Base-by-base conservation (phyloP, 2,329 filamentous ascomycete species). In the Pestalotiopsis sp. region DNA sequence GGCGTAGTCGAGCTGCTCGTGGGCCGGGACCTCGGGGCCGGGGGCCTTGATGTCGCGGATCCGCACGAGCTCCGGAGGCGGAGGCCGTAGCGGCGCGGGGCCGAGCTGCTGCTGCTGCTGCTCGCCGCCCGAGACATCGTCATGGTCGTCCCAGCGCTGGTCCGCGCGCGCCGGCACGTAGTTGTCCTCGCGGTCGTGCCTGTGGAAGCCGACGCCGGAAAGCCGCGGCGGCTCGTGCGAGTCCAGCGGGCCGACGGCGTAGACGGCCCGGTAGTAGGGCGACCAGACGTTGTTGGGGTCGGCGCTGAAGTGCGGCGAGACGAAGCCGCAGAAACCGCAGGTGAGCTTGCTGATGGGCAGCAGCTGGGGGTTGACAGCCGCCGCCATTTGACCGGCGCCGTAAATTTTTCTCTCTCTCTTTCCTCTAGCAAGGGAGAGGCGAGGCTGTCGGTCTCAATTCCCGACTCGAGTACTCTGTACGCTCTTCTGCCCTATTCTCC, bases 311-410 rank as follows among this genome's bases (percentile, higher is more conserved):
- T 57, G 67, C 41, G 71, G 72, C 64, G 39, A 63, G 63, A 71
- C 52, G 65, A 70, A 68, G 61, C 74, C 74, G 64, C 74, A 76
- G 23, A 74, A 67, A 38, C 73, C 72, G 64, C 74, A 76, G 5
- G 68, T 69, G 45, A 69, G 41, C 63, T 62, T 67, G 66, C 66
- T 68, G 3, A 67, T 57, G 25, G 65, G 68, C 59, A 62, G 27
- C 17, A 39, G 59, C 31, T 62, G 59, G 25, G 27, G 27, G 17
- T 52, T 52, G 2, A 25, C 41, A 20, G 49, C 52, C 9, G 49
- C 64, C 13, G 64, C 49, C 64, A 58, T 36, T 36, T 57, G 64
- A 27, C 14, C 2, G 23, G 25, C 20, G 57, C 27, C 57, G 31
- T 5, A 36, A 7, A 36, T 11, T 9, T 36, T 36, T 36, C 31